phyloP scores from a whole-genome alignment of 2,329 filamentous ascomycete species.

The Sarocladium kiliense region DNA sequence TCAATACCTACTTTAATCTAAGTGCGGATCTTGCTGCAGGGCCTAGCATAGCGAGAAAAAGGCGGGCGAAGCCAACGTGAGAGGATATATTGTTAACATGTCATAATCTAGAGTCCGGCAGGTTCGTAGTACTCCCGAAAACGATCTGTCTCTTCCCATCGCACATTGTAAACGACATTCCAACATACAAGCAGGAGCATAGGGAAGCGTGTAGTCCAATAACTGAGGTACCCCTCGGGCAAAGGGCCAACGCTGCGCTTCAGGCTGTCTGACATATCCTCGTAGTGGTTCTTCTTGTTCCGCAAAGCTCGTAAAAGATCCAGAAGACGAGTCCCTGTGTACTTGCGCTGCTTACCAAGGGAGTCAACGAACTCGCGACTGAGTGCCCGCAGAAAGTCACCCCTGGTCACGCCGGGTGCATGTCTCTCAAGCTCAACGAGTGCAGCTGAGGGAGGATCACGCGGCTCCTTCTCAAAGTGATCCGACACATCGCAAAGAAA shows the following conservation, averaged over 20 bases:
- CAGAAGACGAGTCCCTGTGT: constrained; percentile 76
- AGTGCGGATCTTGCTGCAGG: neutral
- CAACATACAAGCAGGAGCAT: constrained; percentile 74
- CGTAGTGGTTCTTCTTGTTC: constrained; percentile 97
- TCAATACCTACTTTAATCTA: too few relatives aligned
- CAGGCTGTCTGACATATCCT: constrained; percentile 83
- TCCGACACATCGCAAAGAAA: constrained; percentile 98
- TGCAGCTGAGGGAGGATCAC: constrained; percentile 70
- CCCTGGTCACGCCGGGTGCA: constrained; percentile 49
- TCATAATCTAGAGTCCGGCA: constrained; percentile 30
- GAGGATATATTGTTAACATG: too few relatives aligned
- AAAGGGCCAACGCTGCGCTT: constrained; percentile 65
- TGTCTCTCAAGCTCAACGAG: constrained; percentile 55
- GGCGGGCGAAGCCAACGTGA: too few relatives aligned
- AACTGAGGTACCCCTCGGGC: constrained; percentile 75
- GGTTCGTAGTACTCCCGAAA: constrained; percentile 69
- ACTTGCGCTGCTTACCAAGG: constrained; percentile 90
- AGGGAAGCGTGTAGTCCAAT: constrained; percentile 79
- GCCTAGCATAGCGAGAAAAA: too few relatives aligned
- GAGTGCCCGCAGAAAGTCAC: constrained; percentile 73
- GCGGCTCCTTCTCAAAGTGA: constrained; percentile 88
- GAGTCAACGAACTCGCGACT: constrained; percentile 82
- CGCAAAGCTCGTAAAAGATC: constrained; percentile 83
- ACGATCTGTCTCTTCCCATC: constrained; percentile 56
- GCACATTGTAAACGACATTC: constrained; percentile 63